phyloP scores from a whole-genome alignment of 352 stramenopile genomes.

The Globisporangium heterothallicum region DNA sequence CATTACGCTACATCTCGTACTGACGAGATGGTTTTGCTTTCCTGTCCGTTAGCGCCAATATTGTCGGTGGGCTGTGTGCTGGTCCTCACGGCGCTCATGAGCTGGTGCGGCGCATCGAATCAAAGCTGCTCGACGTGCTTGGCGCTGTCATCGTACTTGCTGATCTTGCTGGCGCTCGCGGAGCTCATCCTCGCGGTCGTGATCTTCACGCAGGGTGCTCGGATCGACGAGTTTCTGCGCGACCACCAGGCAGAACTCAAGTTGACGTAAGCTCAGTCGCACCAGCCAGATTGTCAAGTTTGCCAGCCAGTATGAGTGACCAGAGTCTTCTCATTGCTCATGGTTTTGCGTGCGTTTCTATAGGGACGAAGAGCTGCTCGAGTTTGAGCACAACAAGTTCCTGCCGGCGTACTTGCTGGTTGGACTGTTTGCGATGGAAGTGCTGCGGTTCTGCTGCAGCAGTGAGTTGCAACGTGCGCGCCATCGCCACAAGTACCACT shows the following conservation, averaged over 20 bases:
- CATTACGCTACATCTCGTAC: background rate
- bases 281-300: too few relatives aligned
- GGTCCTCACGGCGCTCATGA: conserved; percentile 50
- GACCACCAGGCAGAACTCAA: conserved; percentile 64
- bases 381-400: conserved; percentile 68
- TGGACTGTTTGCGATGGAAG: conserved; percentile 63
- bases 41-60: conserved; percentile 30
- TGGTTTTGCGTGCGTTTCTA: background rate
- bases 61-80: conserved; percentile 47
- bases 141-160: conserved; percentile 45
- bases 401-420: conserved; percentile 67
- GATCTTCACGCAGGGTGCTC: conserved; percentile 63
- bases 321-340: too few relatives aligned
- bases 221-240: conserved; percentile 64
- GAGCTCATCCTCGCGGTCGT: conserved; percentile 70
- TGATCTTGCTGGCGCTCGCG: conserved; percentile 56
- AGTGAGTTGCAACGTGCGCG: conserved; percentile 43
- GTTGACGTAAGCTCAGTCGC: conserved; percentile 37
- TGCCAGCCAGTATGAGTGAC: too few relatives aligned
- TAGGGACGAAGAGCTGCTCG: conserved; percentile 38
- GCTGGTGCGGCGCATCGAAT: conserved; percentile 53
- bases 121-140: conserved; percentile 41
- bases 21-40: background rate
- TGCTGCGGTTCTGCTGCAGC: conserved; percentile 73
- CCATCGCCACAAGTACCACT: conserved; percentile 57